Percentiles rank a stretch among this genome's conserved stretches.
phyloP scores from a whole-genome alignment of 495 filamentous ascomycete species.

The Aspergillus ellipticus region DNA sequence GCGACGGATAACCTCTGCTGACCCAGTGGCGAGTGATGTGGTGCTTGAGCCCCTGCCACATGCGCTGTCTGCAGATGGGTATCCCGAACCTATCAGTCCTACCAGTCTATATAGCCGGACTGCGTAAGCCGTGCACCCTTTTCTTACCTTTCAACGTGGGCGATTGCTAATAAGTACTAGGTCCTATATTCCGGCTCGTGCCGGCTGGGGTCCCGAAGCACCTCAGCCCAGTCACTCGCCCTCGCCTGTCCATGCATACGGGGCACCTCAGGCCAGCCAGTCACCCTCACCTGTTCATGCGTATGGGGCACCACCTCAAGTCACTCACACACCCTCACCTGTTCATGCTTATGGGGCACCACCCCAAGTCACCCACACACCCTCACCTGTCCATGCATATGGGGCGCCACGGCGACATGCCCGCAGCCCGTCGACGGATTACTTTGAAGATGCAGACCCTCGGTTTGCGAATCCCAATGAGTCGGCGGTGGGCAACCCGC shows the following conservation, averaged over 20 bases:
- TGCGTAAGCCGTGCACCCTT: slow-evolving; percentile 58
- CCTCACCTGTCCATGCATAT: slow-evolving; percentile 10
- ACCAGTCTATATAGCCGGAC: slow-evolving; percentile 66
- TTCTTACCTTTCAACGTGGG: slow-evolving; percentile 10
- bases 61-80: slow-evolving; percentile 29
- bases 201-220: slow-evolving; percentile 36
- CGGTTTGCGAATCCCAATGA: slow-evolving; percentile 61
- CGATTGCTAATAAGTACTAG: slow-evolving; percentile 34
- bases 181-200: slow-evolving; percentile 61
- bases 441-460: slow-evolving; percentile 94
- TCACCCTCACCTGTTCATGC: no score
- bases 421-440: slow-evolving; percentile 51
- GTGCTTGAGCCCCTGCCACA: slow-evolving; percentile 61
- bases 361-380: slow-evolving; percentile 15
- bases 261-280: neutral
- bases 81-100: slow-evolving; percentile 46
- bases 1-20: slow-evolving; percentile 27
- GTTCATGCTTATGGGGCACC: slow-evolving; percentile 16
- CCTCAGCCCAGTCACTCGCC: slow-evolving; percentile 15
- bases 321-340: slow-evolving; percentile 7
- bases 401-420: slow-evolving; percentile 26
- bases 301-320: slow-evolving; percentile 11
- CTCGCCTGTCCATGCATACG: slow-evolving; percentile 11
- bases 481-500: slow-evolving; percentile 16
- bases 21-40: slow-evolving; percentile 52